Evolutionary conservation across 805 yeast species (phyloP), one percentile per base, ranked within the genome.

Genomic region (Vanderwaltozyma yarrowii): DNA sequence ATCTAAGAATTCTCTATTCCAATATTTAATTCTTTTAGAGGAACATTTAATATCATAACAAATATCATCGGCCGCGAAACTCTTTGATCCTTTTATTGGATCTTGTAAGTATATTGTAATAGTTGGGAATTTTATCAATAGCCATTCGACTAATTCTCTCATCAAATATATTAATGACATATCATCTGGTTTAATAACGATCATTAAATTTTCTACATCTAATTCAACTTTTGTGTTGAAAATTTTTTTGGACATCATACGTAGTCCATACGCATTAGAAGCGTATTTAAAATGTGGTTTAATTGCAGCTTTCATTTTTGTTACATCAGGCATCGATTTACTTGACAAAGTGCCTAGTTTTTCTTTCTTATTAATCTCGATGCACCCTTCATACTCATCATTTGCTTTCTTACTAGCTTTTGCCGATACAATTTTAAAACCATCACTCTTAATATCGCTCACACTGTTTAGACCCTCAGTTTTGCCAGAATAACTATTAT

Each of bases 121-220:
- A 20, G 56, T 59, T 2, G 60, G 58, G 43, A 58, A 64, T 10
- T 53, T 53, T 15, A 55, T 49, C 29, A 86, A 56, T 21, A 86
- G 58, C 89, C 92, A 87, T 49, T 76, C 85, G 1, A 85, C 78
- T 46, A 87, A 65, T 50, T 83, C 92, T 40, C 89, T 67, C 0
- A 95, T 83, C 33, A 85, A 63, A 50, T 74, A 78, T 6, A 82
- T 76, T 37, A 87, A 62, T 6, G 86, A 77, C 48, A 81, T 78
- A 55, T 87, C 96, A 38, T 94, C 69, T 1, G 94, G 92, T 58
- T 86, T 86, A n/a, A 95, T 86, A 15, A 87, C 87, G 12, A 86
- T 74, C 76, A 86, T 70, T 15, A 86, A 74, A 14, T 83, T 75
- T 32, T 71, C 70, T 15, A 82, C 77, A 39, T 80, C 78, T 16